Evolutionary conservation across 2,329 filamentous ascomycete species (phyloP).

Genomic region (Polytolypa hystricis): DNA sequence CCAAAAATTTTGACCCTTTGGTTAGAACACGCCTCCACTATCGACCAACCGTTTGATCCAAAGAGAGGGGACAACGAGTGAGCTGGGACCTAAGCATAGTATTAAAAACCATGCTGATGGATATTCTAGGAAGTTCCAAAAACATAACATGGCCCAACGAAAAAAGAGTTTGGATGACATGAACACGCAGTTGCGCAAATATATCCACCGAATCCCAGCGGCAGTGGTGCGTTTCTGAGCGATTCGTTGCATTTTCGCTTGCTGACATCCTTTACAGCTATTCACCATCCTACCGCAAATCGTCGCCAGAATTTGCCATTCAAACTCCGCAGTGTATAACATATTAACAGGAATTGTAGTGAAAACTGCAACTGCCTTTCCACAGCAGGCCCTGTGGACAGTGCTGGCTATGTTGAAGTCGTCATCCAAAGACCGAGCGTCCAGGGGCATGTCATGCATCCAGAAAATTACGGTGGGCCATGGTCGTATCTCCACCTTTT

Average conservation of each 20-base stretch:
- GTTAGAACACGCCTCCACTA: constrained; percentile 75
- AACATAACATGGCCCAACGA: constrained; percentile 39
- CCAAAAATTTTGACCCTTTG: constrained; percentile 87
- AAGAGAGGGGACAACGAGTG: constrained; percentile 38
- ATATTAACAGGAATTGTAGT: constrained; percentile 68
- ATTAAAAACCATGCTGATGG: constrained; percentile 8
- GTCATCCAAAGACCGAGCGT: constrained; percentile 56
- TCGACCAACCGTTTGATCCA: constrained; percentile 49
- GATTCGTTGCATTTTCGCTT: too few relatives aligned
- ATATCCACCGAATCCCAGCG: constrained; percentile 46
- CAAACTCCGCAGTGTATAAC: constrained; percentile 64
- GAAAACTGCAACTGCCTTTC: constrained; percentile 77
- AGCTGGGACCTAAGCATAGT: constrained; percentile 10
- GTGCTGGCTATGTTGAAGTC: constrained; percentile 79
- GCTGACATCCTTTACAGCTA: constrained; percentile 25
- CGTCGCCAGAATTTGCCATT: constrained; percentile 88
- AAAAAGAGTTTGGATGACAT: constrained; percentile 57
- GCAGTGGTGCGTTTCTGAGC: constrained; percentile 30
- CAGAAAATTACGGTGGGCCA: constrained; percentile 30
- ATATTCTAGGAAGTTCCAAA: constrained; percentile 32
- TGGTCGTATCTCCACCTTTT: not conserved
- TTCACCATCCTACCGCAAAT: constrained; percentile 73
- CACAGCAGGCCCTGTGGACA: constrained; percentile 85
- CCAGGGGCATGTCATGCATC: constrained; percentile 38
- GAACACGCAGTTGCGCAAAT: constrained; percentile 68